phyloP scores from a whole-genome alignment of 805 yeast species.

The Saccharomycopsis synnaedendra region DNA sequence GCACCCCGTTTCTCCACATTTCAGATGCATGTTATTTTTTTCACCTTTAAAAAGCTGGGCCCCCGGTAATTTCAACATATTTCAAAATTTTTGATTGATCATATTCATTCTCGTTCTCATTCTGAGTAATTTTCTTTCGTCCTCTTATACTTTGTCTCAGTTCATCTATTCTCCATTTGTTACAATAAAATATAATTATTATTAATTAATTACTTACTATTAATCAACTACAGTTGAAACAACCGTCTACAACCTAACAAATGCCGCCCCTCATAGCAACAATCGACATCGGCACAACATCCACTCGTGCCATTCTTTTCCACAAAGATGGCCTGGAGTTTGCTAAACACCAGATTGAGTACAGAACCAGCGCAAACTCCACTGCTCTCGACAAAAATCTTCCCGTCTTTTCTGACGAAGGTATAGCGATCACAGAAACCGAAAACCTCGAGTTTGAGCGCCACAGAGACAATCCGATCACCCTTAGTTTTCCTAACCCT shows the following conservation, averaged over 20 bases:
- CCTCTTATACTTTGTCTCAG: not conserved
- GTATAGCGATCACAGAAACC: constrained; percentile 48
- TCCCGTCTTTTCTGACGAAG: constrained; percentile 63
- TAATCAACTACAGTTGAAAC: no score
- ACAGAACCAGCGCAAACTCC: constrained; percentile 56
- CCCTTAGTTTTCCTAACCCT: constrained; percentile 67
- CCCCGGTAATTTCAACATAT: no score
- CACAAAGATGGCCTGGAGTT: constrained; percentile 62
- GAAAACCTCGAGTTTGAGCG: constrained; percentile 56
- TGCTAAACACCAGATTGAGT: constrained; percentile 84
- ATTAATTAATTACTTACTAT: no score
- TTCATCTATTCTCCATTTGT: not conserved
- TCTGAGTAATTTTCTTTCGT: not conserved
- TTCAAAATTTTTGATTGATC: no score
- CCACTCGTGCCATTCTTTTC: constrained; percentile 81
- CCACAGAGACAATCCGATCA: constrained; percentile 32
- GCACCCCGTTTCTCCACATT: no score
- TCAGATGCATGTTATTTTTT: no score
- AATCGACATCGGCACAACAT: constrained; percentile 86
- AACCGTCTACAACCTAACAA: not conserved
- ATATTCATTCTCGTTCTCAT: no score
- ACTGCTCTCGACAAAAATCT: constrained; percentile 23
- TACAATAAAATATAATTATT: no score
- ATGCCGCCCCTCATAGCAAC: constrained; percentile 43
- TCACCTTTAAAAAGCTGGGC: no score